Evolutionary conservation across 371 early-diverging fungal genomes (phyloP).

Genomic region (Dinochytrium kinnereticum): DNA sequence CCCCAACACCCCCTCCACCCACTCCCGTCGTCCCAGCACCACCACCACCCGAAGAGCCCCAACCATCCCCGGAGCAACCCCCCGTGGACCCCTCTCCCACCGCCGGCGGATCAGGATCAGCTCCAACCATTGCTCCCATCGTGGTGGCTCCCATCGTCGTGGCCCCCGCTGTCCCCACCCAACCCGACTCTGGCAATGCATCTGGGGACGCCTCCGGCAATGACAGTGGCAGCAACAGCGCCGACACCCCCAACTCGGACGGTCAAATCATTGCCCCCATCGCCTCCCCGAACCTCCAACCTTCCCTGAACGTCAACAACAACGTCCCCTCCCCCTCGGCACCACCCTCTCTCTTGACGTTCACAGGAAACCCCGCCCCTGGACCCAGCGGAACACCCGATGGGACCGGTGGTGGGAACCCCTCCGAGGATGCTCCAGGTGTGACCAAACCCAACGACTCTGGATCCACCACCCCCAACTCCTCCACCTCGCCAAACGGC

Average conservation of each 20-base stretch:
- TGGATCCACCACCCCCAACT: not conserved
- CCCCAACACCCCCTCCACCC: not conserved
- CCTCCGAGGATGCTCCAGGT: no score
- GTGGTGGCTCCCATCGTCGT: not conserved
- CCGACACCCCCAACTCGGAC: not conserved
- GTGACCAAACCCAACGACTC: no score
- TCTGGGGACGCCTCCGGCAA: not conserved
- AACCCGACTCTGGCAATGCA: not conserved
- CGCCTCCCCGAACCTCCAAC: not conserved
- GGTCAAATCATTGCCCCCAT: not conserved
- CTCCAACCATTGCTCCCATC: conserved; percentile 1
- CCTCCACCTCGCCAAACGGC: not conserved
- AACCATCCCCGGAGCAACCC: not conserved
- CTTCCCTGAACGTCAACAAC: not conserved
- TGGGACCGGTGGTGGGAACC: not conserved
- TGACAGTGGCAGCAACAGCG: not conserved
- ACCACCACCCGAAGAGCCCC: not conserved
- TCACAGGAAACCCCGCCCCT: no score
- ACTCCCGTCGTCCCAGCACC: not conserved
- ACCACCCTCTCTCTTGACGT: not conserved
- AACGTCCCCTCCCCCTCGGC: not conserved
- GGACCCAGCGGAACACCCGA: not conserved
- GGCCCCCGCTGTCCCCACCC: not conserved
- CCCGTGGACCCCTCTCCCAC: not conserved
- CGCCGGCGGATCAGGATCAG: not conserved